Evolutionary conservation across 31 red algal species (phyloP), one percentile per base, ranked within the genome.

Genomic region (Odonthalia washingtoniensis): DNA sequence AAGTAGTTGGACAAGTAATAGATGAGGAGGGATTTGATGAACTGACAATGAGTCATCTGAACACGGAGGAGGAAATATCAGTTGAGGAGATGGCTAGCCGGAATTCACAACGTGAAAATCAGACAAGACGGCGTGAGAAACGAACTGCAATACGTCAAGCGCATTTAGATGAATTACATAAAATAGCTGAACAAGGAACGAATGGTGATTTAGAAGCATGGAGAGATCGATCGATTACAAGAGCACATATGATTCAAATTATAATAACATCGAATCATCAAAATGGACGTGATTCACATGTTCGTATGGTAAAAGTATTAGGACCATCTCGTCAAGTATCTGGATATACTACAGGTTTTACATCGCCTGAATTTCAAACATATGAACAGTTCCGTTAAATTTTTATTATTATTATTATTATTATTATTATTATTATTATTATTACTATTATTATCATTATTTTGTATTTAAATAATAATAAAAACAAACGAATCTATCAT

Each of bases 271-370:
- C 74, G 31, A 98, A 95, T 73, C 92, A 98, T 75, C 93, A 95
- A 27, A 95, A 93, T 79, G 96, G 96, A 41, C 81, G 93, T 30
- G 96, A 98, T 76, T 88, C 84, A 33, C 95, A 94, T 69, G 74
- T 97, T 60, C 92, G 95, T 42, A 84, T 84, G 61, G 43, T 97
- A 1, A 57, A 74, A 63, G 65, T 94, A 27, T 57, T 97, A 0
- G 95, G 91, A 31, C 93, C 88, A 27, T 6, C 28, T 21, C 66
- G 66, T 63, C 87, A 90, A 60, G 18, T 90, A 14, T 34, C 63
- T 39, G 2, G 46, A 16, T 28, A 46, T 2, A 65, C 41, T 17
- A 63, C 77, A 32, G 5, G 57, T 34, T 90, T 90, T 82, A 82
- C 77, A 43, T 90, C 87, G 35, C 40, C n/a, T 34, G 77, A 81